Evolutionary conservation across 176 grass and related monocot species (phyloP), one percentile per base, ranked within the genome.

Genomic region (Triticum dicoccoides): DNA sequence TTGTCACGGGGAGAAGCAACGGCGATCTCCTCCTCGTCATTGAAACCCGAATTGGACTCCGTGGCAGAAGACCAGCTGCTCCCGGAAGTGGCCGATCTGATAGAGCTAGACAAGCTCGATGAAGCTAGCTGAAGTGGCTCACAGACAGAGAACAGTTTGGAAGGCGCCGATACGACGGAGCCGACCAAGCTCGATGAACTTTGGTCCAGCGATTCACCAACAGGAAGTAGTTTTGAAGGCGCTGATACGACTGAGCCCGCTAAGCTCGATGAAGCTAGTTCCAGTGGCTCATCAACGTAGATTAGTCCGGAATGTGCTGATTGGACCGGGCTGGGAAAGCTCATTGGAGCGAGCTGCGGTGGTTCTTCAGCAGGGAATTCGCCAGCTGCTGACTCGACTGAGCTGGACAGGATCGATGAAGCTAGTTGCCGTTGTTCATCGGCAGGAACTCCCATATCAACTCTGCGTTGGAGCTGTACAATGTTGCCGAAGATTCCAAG

Each of bases 401-500:
- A 84, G 65, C 34, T 49, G 64, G 83, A 83, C 61, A 89, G 78
- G 47, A 66, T 87, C 23, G 65, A 82, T 13, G 89, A 79, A 56
- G 74, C 47, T 71, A 69, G 80, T 21, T 88, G 74, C 35, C 65
- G 29, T 29, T 84, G 56, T 80, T 89, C 44, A 30, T 74, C 71
- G 13, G 1, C 90, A 42, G 87, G 89, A 21, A 77, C 8, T 20
- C 59, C 23, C 23, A 24, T 90, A 34, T 92, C 35, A 83, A 93
- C 85, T 89, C 70, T 87, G 52, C 52, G 45, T 82, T 89, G 86
- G 9, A 98, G 89, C 9, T 47, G 56, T 21, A 54, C 17, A 81
- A 92, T 87, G 47, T 74, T 74, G 21, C 87, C 80, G 17, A 85
- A 95, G 65, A 91, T 88, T 37, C 82, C 88, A 73, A 87, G 71